phyloP scores from a whole-genome alignment of 148 eudicot species.

The Vaccinium corymbosum region DNA sequence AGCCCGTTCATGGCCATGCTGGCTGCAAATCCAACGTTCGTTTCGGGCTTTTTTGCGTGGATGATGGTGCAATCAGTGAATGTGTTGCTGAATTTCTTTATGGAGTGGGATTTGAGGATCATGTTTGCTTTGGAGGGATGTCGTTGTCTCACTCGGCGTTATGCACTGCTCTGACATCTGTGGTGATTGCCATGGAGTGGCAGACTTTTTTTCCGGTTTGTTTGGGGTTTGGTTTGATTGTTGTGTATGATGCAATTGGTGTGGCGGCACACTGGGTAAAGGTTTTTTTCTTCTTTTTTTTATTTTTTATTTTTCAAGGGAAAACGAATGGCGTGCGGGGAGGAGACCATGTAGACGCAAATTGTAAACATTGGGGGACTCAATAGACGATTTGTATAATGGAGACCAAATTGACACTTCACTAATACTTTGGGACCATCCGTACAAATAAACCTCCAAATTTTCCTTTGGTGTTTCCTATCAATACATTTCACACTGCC shows the following conservation, averaged over 20 bases:
- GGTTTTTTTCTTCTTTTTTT: too few species aligned
- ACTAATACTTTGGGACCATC: too few species aligned
- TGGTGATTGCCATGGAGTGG: slow-evolving; percentile 83
- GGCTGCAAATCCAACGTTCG: slow-evolving; percentile 70
- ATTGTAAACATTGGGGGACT: too few species aligned
- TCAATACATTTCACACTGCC: background rate
- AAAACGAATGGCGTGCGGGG: too few species aligned
- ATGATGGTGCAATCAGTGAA: slow-evolving; percentile 61
- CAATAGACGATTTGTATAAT: too few species aligned
- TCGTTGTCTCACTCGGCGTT: slow-evolving; percentile 90
- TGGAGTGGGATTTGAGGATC: slow-evolving; percentile 68
- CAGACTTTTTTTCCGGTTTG: slow-evolving; percentile 82
- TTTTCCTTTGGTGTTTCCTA: background rate
- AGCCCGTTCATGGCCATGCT: slow-evolving; percentile 64
- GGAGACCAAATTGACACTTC: too few species aligned
- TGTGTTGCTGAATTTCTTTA: slow-evolving; percentile 58
- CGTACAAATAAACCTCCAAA: too few species aligned
- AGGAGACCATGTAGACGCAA: too few species aligned
- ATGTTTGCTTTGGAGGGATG: slow-evolving; percentile 88
- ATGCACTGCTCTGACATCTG: slow-evolving; percentile 83
- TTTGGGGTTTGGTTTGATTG: slow-evolving; percentile 84
- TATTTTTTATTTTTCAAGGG: too few species aligned
- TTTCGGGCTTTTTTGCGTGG: slow-evolving; percentile 68
- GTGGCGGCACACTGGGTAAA: slow-evolving; percentile 76
- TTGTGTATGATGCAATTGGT: slow-evolving; percentile 95